Evolutionary conservation across 768 basidiomycete genomes (phyloP), one percentile per base, ranked within the genome.

Genomic region (Calocybe indica): DNA sequence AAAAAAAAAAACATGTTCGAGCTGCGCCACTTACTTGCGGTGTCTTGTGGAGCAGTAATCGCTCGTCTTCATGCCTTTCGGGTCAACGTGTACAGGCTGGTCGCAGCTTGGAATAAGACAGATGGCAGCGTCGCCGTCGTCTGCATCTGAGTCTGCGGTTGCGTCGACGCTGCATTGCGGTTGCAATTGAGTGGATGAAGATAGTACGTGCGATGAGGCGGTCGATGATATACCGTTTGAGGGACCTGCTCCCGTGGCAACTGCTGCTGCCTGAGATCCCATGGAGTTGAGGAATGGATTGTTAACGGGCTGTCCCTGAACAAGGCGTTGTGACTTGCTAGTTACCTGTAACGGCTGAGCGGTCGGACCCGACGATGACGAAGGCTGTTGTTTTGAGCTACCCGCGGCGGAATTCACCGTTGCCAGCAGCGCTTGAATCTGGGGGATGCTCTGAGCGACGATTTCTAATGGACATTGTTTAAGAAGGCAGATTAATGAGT

Each of bases 1-100:
- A 47, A 32, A 15, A 39, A 50, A 43, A 13, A 15, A 28, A n/a
- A 22, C 22, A 22, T 22, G 22, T 22, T 22, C 22, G 22, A 22
- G 22, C 22, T 22, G 22, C 4, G 22, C 22, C 22, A 73, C 82
- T 57, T 55, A 84, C 83, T 85, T 80, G 52, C 81, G 69, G 62
- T 83, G 82, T 46, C 73, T 71, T 62, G 64, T 62, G 5, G 80
- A 83, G 55, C 83, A 84, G 55, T 79, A 84, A 40, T 73, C 71
- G 49, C 76, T 76, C 40, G 67, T 64, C 58, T 68, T 75, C 48
- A 66, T 53, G 12, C 80, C 81, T 55, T 71, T 70, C 50, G 68
- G 65, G 61, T 82, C 76, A 53, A 78, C 67, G 56, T 81, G 75
- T 52, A 74, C 75, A 52, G 73, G 72, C 60, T 83, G 65, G 45